phyloP scores from a whole-genome alignment of 73 alveolate species.

The Symbiodinium natans region DNA sequence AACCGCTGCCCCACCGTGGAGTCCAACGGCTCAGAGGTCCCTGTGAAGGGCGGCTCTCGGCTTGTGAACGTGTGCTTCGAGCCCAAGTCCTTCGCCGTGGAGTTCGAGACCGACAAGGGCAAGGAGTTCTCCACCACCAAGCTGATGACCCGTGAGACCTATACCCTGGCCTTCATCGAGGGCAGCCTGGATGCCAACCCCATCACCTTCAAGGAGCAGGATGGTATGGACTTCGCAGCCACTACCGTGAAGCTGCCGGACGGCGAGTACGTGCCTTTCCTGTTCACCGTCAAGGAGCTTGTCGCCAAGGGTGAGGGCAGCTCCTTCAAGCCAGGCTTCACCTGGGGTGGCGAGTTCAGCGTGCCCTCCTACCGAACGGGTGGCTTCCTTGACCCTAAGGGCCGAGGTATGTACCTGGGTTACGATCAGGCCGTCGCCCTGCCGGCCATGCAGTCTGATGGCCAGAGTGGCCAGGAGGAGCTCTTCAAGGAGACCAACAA shows the following conservation, averaged over 20 bases:
- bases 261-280: conserved; percentile 94
- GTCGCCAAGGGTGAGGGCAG: conserved; percentile 94
- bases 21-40: conserved; percentile 82
- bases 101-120: conserved; percentile 93
- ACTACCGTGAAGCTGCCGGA: conserved; percentile 94
- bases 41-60: conserved; percentile 52
- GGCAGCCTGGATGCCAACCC: conserved; percentile 92
- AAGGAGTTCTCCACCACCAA: conserved; percentile 94
- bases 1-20: conserved; percentile 95
- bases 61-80: conserved; percentile 92
- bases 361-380: conserved; percentile 94
- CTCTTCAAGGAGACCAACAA: conserved; percentile 94
- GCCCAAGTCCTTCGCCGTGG: conserved; percentile 95
- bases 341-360: conserved; percentile 94
- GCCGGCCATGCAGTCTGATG: conserved; percentile 94
- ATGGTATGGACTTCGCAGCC: conserved; percentile 95
- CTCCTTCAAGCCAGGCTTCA: conserved; percentile 90
- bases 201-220: conserved; percentile 93
- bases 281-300: conserved; percentile 94
- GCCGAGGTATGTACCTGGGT: conserved; percentile 93
- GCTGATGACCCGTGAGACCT: conserved; percentile 94
- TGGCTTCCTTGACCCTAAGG: conserved; percentile 94
- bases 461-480: conserved; percentile 94
- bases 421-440: conserved; percentile 92
- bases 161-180: conserved; percentile 94